Evolutionary conservation across 805 yeast genomes (phyloP).

Genomic region (Cyberlindnera mississippiensis): DNA sequence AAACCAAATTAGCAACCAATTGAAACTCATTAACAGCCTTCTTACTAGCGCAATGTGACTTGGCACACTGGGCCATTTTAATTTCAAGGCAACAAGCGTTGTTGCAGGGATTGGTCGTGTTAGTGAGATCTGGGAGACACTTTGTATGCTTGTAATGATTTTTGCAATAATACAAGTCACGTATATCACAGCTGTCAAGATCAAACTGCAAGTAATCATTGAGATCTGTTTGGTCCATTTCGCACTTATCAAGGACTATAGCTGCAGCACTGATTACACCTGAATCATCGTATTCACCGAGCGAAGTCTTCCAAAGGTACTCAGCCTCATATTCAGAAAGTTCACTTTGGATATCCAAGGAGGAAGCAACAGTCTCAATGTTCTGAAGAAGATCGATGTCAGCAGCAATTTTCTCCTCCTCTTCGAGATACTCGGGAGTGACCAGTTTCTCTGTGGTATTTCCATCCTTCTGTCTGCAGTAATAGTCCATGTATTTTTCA

Average conservation of each 20-base stretch:
- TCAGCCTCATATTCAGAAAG: conserved; percentile 17
- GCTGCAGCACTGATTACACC: conserved; percentile 7
- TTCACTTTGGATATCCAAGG: conserved; percentile 12
- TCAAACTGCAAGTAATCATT: conserved; percentile 16
- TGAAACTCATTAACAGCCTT: conserved; percentile 17
- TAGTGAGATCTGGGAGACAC: conserved; percentile 12
- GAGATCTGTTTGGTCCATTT: conserved; percentile 13
- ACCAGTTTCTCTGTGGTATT: too few relatives aligned
- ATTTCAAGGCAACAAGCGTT: conserved; percentile 26
- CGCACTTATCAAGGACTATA: conserved; percentile 24
- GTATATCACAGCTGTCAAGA: conserved; percentile 25
- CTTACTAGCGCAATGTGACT: conserved; percentile 18
- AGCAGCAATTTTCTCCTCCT: conserved; percentile 13
- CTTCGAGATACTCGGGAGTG: not conserved
- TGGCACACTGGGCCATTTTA: conserved; percentile 25
- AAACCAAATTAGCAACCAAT: conserved; percentile 20
- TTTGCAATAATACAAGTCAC: conserved; percentile 23
- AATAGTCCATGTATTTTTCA: too few relatives aligned
- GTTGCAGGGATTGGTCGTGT: conserved; percentile 19
- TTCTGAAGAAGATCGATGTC: conserved; percentile 12
- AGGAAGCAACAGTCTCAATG: conserved; percentile 14
- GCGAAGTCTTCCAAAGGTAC: conserved; percentile 13
- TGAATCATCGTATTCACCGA: not conserved
- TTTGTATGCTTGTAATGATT: conserved; percentile 17
- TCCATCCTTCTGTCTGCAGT: too few relatives aligned